phyloP scores from a whole-genome alignment of 2,329 filamentous ascomycete species.

The Ascochyta lentis region DNA sequence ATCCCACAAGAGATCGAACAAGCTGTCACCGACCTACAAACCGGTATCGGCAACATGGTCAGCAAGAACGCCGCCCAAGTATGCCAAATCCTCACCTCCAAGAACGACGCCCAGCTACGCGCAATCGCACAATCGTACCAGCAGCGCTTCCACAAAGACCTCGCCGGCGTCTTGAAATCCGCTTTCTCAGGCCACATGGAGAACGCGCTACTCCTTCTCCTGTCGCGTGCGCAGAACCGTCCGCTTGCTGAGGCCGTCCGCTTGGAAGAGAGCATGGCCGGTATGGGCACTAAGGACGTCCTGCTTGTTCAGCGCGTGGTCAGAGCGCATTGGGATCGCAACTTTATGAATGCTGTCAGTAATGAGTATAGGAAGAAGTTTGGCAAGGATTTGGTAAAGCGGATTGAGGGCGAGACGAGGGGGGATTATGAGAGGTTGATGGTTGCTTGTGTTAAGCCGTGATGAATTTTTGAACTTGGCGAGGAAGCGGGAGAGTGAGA shows the following conservation, averaged over 20 bases:
- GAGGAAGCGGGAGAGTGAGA: too few species aligned
- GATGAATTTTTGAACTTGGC: neutral
- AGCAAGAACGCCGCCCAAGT: constrained; percentile 79
- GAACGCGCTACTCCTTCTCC: constrained; percentile 78
- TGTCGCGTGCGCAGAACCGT: constrained; percentile 78
- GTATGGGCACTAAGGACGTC: constrained; percentile 84
- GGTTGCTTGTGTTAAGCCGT: constrained; percentile 66
- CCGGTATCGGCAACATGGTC: constrained; percentile 67
- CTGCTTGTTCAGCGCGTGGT: constrained; percentile 80
- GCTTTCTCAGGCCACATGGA: constrained; percentile 95
- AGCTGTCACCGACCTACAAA: constrained; percentile 78
- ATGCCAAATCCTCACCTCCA: constrained; percentile 76
- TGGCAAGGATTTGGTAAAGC: constrained; percentile 68
- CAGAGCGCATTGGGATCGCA: constrained; percentile 81
- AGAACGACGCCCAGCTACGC: constrained; percentile 82
- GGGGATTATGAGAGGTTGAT: constrained; percentile 81
- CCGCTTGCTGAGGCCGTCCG: constrained; percentile 82
- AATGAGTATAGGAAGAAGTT: constrained; percentile 77
- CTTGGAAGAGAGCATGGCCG: constrained; percentile 88
- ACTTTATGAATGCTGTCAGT: constrained; percentile 77
- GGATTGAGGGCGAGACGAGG: constrained; percentile 83
- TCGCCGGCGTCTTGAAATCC: constrained; percentile 77
- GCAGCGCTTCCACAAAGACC: constrained; percentile 70
- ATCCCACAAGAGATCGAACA: constrained; percentile 75
- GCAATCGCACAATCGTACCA: constrained; percentile 80